Conservation (phyloP, 345 rosid species). For the Gossypium anomalum region DNA sequence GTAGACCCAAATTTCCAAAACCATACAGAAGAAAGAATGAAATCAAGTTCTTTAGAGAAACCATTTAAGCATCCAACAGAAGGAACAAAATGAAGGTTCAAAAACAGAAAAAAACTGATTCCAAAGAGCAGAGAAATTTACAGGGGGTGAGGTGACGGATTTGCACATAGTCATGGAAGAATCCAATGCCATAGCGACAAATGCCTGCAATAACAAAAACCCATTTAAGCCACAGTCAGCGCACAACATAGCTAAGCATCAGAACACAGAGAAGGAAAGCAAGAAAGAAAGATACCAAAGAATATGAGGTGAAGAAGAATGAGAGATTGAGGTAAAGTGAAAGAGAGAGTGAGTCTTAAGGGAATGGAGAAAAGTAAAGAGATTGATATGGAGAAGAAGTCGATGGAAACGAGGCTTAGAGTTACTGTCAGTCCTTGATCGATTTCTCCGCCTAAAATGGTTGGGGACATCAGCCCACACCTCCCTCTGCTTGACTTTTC, state of each 20-base stretch:
- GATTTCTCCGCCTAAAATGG: constrained; percentile 40
- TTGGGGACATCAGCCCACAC: constrained; percentile 4
- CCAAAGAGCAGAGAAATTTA: constrained; percentile 28
- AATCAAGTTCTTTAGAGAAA: not conserved
- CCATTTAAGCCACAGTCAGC: not conserved
- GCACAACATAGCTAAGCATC: not conserved
- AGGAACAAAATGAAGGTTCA: not conserved
- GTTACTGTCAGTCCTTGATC: constrained; percentile 6
- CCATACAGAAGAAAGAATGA: no score
- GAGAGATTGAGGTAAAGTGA: not conserved
- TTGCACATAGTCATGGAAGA: constrained; percentile 60
- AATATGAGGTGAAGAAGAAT: not conserved
- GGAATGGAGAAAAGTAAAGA: not conserved
- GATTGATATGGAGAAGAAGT: constrained; percentile 17
- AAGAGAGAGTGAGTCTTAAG: not conserved
- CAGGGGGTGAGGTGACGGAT: constrained; percentile 52
- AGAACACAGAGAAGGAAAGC: not conserved
- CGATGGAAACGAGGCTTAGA: constrained; percentile 42
- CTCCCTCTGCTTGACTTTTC: not conserved
- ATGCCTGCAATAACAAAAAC: not conserved
- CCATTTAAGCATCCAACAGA: constrained; percentile 5
- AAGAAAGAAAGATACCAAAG: not conserved
- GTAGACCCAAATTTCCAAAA: constrained; percentile 4
- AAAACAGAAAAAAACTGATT: not conserved
- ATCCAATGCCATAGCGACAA: constrained; percentile 44